These are phyloP conservation scores for Solanum lycopersicoides DNA, from an alignment of 257 asterid species.

Conservation along the genomic window DNA sequence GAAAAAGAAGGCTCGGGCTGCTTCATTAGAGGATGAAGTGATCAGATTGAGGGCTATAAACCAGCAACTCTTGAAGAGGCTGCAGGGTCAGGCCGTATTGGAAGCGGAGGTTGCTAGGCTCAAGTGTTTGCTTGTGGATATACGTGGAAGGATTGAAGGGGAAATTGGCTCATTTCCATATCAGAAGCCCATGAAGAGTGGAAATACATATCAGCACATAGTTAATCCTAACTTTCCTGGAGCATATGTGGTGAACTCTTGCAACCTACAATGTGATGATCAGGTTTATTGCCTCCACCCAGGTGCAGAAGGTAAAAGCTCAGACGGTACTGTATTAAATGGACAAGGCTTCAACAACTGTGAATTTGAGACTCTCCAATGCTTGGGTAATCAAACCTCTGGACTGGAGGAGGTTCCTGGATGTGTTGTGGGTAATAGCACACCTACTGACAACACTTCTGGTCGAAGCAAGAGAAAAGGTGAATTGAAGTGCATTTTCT, in stretches of 20 bases:
- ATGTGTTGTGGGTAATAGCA: conserved; percentile 1
- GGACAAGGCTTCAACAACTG: conserved; percentile 27
- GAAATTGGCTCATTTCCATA: conserved; percentile 95
- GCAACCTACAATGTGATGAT: conserved; percentile 69
- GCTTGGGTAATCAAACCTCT: conserved; percentile 10
- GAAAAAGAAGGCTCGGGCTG: conserved; percentile 88
- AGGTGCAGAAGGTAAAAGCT: conserved; percentile 41
- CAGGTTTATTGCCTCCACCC: conserved; percentile 74
- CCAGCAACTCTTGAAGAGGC: conserved; percentile 82
- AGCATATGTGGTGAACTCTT: conserved; percentile 61
- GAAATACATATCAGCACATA: conserved; percentile 31
- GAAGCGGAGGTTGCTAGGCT: conserved; percentile 94
- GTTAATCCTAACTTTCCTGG: conserved; percentile 39
- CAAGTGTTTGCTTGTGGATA: conserved; percentile 91
- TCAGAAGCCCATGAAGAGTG: conserved; percentile 61
- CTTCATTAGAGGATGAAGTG: conserved; percentile 88
- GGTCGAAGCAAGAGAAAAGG: conserved; percentile 12
- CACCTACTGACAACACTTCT: conserved; percentile 4
- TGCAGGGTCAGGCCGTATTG: conserved; percentile 74
- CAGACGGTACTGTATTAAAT: conserved; percentile 18
- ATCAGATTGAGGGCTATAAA: conserved; percentile 61
- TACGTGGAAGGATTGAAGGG: conserved; percentile 94
- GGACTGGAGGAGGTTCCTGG: conserved; percentile 7
- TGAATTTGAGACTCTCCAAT: conserved; percentile 18
- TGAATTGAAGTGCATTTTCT: not conserved